These are phyloP conservation scores for Vinca minor DNA, from an alignment of 257 asterid species.

Conservation along the genomic window DNA sequence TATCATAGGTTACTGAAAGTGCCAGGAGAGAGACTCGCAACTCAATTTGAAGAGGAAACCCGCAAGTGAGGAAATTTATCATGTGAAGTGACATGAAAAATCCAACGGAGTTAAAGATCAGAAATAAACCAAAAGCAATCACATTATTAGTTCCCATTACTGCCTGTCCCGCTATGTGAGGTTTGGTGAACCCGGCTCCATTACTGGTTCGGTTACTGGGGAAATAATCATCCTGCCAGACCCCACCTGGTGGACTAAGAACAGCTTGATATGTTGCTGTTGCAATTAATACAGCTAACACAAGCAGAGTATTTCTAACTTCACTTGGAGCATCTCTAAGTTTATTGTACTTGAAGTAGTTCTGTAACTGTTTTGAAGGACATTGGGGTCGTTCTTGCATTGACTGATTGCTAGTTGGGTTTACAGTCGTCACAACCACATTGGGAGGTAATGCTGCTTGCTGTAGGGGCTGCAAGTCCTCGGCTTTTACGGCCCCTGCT, in stretches of 20 bases:
- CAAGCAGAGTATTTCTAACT: constrained; percentile 40
- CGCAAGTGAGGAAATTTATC: constrained; percentile 28
- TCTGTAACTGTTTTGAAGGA: constrained; percentile 1
- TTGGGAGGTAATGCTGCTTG: not conserved
- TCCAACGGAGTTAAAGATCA: constrained; percentile 40
- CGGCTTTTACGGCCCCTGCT: constrained; percentile 15
- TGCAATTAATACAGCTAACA: constrained; percentile 35
- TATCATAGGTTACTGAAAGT: constrained; percentile 27
- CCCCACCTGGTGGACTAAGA: constrained; percentile 59
- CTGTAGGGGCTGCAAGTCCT: constrained; percentile 4
- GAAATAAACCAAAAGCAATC: constrained; percentile 23
- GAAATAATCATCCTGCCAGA: constrained; percentile 41
- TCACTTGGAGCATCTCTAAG: constrained; percentile 30
- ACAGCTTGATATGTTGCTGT: constrained; percentile 49
- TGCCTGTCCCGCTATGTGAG: constrained; percentile 5
- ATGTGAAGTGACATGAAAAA: constrained; percentile 39
- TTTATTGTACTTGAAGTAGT: constrained; percentile 30
- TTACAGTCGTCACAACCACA: constrained; percentile 8
- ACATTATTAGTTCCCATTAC: constrained; percentile 4
- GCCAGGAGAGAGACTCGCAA: constrained; percentile 31
- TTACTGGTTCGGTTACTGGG: constrained; percentile 5
- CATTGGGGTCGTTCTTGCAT: not conserved
- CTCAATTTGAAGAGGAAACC: constrained; percentile 38
- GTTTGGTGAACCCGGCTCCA: not conserved
- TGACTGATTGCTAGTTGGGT: constrained; percentile 3